Conservation (phyloP, 371 early-diverging fungal genomes). For the Rhizopus sp. region DNA sequence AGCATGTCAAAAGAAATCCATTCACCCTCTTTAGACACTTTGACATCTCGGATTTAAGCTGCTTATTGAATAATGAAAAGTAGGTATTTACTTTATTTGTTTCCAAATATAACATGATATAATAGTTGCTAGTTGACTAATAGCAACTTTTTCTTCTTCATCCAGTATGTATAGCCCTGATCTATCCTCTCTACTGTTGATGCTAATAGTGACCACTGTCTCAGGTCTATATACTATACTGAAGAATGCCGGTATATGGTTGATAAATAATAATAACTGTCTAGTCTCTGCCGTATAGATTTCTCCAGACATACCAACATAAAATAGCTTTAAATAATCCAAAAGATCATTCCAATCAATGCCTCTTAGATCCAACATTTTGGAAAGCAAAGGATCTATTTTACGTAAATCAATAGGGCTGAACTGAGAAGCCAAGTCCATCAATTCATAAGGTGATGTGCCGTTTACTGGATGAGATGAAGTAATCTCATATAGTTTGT, state of each 20-base stretch:
- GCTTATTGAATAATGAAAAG: background rate
- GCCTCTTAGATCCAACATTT: conserved; percentile 24
- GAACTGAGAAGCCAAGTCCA: conserved; percentile 17
- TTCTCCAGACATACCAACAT: conserved; percentile 35
- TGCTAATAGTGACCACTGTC: conserved; percentile 6
- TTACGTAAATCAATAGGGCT: conserved; percentile 22
- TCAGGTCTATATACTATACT: conserved; percentile 21
- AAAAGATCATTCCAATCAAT: conserved; percentile 38
- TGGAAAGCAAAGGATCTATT: conserved; percentile 24
- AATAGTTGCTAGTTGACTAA: conserved; percentile 27
- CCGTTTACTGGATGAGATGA: conserved; percentile 6
- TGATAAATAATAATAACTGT: conserved; percentile 37
- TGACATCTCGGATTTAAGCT: no score
- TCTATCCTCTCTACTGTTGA: conserved; percentile 20
- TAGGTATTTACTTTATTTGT: conserved; percentile 2
- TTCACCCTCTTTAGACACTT: no score
- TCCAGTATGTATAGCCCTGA: conserved; percentile 1
- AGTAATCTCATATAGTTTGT: conserved; percentile 31
- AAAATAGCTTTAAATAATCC: conserved; percentile 34
- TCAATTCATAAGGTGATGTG: conserved; percentile 9
- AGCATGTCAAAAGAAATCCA: conserved; percentile 5
- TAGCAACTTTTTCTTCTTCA: conserved; percentile 23
- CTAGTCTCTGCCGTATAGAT: conserved; percentile 18
- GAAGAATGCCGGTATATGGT: conserved; percentile 35
- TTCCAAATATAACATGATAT: conserved; percentile 44